Evolutionary conservation across 2,329 filamentous ascomycete genomes (phyloP), one percentile per base, ranked within the genome.

Genomic region (Fusarium domesticum): DNA sequence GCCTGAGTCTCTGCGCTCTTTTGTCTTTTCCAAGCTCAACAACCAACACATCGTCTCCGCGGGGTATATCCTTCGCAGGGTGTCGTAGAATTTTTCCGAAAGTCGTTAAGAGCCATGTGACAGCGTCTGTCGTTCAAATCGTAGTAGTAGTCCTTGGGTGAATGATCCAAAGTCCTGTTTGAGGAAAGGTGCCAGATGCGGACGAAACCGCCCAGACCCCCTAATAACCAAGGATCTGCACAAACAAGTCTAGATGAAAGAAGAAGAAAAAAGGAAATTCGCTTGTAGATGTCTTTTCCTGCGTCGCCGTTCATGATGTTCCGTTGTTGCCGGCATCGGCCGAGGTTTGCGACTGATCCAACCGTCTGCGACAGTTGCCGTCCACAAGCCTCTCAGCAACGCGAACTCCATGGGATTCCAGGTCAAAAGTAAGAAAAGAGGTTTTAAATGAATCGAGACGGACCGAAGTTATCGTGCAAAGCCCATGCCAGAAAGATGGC

Each of bases 61-160:
- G 62, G 64, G 66, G 66, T 68, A 68, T 68, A 68, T 68, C 66
- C 66, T 65, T 68, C 66, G 64, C 65, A 64, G 63, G 48, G 63
- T 66, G 66, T 62, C 64, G 56, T 64, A 56, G 55, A 61, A 54
- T 60, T 59, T 60, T 64, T 51, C 23, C 23, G 51, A 54, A 61
- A 59, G 55, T 64, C 59, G 58, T 64, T 60, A 63, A 64, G 65
- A 65, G 60, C 62, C 61, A 65, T 51, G 59, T 64, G 58, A 64
- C 62, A 63, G 58, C 58, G 55, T 65, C 60, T 62, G 57, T 62
- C 59, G 60, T 66, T 62, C 56, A 60, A 62, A 57, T 60, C 54
- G 58, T 59, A 58, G 56, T 62, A 56, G 57, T 60, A 60, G 59
- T 61, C 56, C 54, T 59, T 60, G 59, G 55, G 52, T 57, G 57